phyloP scores from a whole-genome alignment of 1,284 basidiomycete genomes.

The Xerocomus nothofagi region DNA sequence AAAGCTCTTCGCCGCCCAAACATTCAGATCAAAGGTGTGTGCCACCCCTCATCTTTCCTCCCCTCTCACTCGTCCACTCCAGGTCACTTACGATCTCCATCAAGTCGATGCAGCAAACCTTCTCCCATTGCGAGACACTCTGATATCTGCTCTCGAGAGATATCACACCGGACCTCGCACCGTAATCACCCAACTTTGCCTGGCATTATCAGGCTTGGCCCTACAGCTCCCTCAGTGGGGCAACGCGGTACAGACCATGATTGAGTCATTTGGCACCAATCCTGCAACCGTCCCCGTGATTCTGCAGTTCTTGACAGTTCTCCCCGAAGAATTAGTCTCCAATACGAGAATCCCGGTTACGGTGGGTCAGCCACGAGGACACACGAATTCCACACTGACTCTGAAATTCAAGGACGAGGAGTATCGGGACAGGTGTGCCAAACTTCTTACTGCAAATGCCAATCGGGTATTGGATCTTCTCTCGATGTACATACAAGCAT shows the following conservation, averaged over 20 bases:
- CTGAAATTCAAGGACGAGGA: slow-evolving; percentile 66
- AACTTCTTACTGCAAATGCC: slow-evolving; percentile 73
- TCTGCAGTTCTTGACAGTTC: slow-evolving; percentile 87
- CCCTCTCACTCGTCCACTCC: slow-evolving; percentile 23
- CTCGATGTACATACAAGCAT: slow-evolving; percentile 87
- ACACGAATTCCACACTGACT: slow-evolving; percentile 5
- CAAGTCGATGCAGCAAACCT: slow-evolving; percentile 79
- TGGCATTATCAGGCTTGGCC: slow-evolving; percentile 89
- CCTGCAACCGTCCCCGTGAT: slow-evolving; percentile 82
- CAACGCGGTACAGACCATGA: slow-evolving; percentile 79
- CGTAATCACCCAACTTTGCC: slow-evolving; percentile 87
- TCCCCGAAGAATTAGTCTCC: slow-evolving; percentile 87
- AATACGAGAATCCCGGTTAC: slow-evolving; percentile 90
- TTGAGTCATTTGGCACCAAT: slow-evolving; percentile 84
- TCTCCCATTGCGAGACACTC: slow-evolving; percentile 82
- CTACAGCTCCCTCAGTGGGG: slow-evolving; percentile 91
- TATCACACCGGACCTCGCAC: slow-evolving; percentile 79
- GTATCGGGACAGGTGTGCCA: slow-evolving; percentile 64
- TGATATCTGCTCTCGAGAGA: slow-evolving; percentile 73
- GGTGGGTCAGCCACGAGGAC: slow-evolving; percentile 48
- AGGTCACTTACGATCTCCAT: slow-evolving; percentile 95
- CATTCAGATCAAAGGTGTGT: slow-evolving; percentile 88
- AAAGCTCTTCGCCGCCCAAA: slow-evolving; percentile 95
- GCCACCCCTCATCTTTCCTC: slow-evolving; percentile 4
- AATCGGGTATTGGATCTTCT: slow-evolving; percentile 77